Evolutionary conservation across 2,329 filamentous ascomycete genomes (phyloP).

Genomic region (Curvularia eragrostidis): DNA sequence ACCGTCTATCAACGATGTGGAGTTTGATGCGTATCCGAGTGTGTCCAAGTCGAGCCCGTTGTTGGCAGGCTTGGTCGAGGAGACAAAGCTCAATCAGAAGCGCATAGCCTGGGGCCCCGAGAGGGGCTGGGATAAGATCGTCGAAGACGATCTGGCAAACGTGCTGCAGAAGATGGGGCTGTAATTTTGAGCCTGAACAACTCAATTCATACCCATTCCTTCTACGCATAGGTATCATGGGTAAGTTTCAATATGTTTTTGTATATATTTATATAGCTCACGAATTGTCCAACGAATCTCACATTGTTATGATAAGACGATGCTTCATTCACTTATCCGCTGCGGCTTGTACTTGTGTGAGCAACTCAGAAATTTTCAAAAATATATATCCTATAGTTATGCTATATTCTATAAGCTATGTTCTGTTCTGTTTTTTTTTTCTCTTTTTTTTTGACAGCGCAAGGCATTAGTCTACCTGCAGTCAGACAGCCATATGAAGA

Average conservation of each 20-base stretch:
- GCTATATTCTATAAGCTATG: too few relatives aligned
- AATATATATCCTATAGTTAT: too few relatives aligned
- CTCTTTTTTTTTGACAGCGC: too few relatives aligned
- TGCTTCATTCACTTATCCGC: neutral
- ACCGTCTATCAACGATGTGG: slow-evolving; percentile 63
- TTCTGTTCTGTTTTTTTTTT: too few relatives aligned
- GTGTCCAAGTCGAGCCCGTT: slow-evolving; percentile 71
- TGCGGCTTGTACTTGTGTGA: too few relatives aligned
- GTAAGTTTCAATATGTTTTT: neutral
- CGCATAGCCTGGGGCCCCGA: slow-evolving; percentile 71
- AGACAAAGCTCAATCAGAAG: slow-evolving; percentile 58
- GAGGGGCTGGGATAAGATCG: slow-evolving; percentile 64
- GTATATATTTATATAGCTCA: neutral
- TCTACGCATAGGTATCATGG: neutral
- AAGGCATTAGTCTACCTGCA: too few relatives aligned
- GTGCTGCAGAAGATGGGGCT: slow-evolving; percentile 38
- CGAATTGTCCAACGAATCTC: neutral
- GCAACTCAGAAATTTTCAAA: too few relatives aligned
- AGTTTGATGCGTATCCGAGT: slow-evolving; percentile 73
- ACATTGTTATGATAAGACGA: neutral
- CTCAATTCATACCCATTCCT: neutral
- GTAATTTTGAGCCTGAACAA: neutral
- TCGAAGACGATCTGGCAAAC: slow-evolving; percentile 37
- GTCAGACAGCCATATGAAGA: too few relatives aligned
- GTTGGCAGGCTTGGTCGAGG: slow-evolving; percentile 66